Base-by-base conservation (phyloP, 2,329 filamentous ascomycete species). In the Hortaea sp. region DNA sequence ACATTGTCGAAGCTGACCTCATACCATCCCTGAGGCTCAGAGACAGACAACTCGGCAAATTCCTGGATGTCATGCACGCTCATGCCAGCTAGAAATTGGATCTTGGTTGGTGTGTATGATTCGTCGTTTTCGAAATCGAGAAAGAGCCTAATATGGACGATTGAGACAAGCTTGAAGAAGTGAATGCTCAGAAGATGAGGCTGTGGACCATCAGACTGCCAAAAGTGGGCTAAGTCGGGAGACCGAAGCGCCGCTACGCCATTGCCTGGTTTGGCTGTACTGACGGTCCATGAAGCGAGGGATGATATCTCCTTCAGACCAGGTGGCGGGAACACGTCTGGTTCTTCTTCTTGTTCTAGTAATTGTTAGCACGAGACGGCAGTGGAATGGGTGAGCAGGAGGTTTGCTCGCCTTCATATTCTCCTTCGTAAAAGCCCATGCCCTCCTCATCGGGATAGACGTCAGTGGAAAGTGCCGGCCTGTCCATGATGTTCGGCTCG, bases 111-210 rank as follows among this genome's bases (percentile, higher is more conserved):
- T 3, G 92, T 98, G 65, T 98, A 98, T 39, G 85, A 92, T 68
- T 98, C 92, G 66, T 98, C 92, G 45, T 87, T 79, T 51, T 84
- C 82, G 65, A 94, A 95, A 68, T 98, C 89, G 39, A 98, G 81
- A 56, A 84, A 89, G 57, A 92, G 79, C n/a, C 85, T 77, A 43
- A 92, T 81, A 29, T 81, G 79, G 5, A 82, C 80, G 51, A 92
- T 88, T 49, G 81, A 82, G 39, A 89, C 86, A 6, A 85, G 77
- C 57, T 88, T 88, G 66, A 88, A 81, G 65, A 92, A 92, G 66
- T 92, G 87, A 37, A 92, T 84, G 49, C 85, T 90, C 41, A 92
- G 74, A 51, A 82, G 78, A 60, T 92, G 86, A 4, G 86, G 86
- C 62, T 92, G 86, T 1, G 86, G 85, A 1, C 86, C 87, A 60